Percentiles rank a stretch among this genome's conserved stretches.
Conservation (phyloP, 1,139 yeast genomes). For the Pichia sp. region DNA sequence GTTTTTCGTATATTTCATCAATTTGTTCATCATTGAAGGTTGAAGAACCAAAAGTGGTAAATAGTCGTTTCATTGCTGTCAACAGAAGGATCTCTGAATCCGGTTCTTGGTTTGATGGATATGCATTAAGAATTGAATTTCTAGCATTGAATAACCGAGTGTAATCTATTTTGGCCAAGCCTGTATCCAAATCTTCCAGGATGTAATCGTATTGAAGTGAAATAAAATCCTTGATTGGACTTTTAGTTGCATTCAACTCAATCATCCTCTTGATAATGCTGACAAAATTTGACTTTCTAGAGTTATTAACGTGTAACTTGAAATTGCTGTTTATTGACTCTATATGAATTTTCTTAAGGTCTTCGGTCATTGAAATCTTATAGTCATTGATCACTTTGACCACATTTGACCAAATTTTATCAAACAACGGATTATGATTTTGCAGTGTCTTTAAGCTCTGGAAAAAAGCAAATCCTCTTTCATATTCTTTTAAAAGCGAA, state of each 20-base stretch:
- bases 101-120: constrained; percentile 11
- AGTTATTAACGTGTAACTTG: constrained; percentile 21
- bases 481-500: constrained; percentile 64
- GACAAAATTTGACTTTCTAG: constrained; percentile 43
- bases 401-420: constrained; percentile 63
- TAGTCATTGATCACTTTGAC: constrained; percentile 62
- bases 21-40: constrained; percentile 12
- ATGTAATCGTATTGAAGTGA: constrained; percentile 42
- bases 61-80: constrained; percentile 23
- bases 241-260: constrained; percentile 55
- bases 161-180: constrained; percentile 34
- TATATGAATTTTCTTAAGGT: constrained; percentile 39
- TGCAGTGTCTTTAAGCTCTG: constrained; percentile 18
- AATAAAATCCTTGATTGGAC: constrained; percentile 64
- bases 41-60: constrained; percentile 22
- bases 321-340: constrained; percentile 25
- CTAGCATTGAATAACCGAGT: constrained; percentile 32
- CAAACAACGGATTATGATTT: constrained; percentile 30
- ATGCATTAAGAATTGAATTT: constrained; percentile 29
- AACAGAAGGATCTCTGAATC: constrained; percentile 13
- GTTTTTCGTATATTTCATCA: constrained; percentile 14
- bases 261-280: constrained; percentile 54
- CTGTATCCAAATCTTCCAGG: constrained; percentile 36
- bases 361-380: constrained; percentile 58
- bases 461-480: constrained; percentile 45